Evolutionary conservation across 169 alveolate species (phyloP).

Genomic region (Miamiensis avidus): DNA sequence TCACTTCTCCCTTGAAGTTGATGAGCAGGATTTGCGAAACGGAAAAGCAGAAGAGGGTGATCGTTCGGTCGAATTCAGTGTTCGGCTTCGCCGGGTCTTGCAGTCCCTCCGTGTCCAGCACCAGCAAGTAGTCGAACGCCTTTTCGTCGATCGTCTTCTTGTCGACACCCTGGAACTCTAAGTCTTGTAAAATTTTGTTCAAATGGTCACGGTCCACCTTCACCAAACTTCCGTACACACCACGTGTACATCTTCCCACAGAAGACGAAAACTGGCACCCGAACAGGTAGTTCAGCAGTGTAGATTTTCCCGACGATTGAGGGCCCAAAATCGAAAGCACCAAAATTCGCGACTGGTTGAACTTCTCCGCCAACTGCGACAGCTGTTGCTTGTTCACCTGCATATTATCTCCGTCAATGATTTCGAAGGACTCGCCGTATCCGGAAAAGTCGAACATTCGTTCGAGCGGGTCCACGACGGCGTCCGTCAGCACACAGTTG

Average conservation of each 20-base stretch:
- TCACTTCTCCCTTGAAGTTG: constrained; percentile 23
- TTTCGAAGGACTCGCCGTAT: constrained; percentile 32
- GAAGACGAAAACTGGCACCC: constrained; percentile 34
- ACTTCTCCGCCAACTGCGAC: not conserved
- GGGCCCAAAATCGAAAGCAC: constrained; percentile 35
- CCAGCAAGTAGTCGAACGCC: constrained; percentile 23
- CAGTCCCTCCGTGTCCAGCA: constrained; percentile 32
- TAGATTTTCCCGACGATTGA: constrained; percentile 35
- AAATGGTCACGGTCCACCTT: not conserved
- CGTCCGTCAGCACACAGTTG: too few species aligned
- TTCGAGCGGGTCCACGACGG: not conserved
- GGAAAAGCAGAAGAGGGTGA: constrained; percentile 22
- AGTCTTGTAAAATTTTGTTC: not conserved
- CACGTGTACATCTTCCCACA: constrained; percentile 42
- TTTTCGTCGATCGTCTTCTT: not conserved
- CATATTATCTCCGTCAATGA: constrained; percentile 35
- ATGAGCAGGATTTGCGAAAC: constrained; percentile 15
- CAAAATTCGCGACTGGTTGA: not conserved
- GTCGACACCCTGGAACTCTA: not conserved
- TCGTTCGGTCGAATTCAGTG: constrained; percentile 29
- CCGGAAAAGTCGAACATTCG: constrained; percentile 11
- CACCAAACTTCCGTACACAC: constrained; percentile 18
- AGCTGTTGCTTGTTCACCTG: not conserved
- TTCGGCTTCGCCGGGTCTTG: constrained; percentile 2
- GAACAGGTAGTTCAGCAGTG: constrained; percentile 28